Evolutionary conservation across 371 early-diverging fungal genomes (phyloP), one percentile per base, ranked within the genome.

Genomic region (Apophysomyces elegans): DNA sequence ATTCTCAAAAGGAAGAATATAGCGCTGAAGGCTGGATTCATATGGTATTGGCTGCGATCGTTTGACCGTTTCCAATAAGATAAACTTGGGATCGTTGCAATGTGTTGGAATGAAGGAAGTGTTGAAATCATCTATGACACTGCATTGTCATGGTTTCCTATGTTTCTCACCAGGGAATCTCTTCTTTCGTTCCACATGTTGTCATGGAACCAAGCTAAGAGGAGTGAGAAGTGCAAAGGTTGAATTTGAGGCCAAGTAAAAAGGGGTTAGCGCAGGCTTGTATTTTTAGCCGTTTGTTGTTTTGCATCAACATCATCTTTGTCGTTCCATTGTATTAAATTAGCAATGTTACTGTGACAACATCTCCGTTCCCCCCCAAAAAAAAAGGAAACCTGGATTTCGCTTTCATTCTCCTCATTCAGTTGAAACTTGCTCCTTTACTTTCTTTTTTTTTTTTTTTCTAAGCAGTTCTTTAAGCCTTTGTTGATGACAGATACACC

Each of bases 281-380:
- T 45, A 45, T 45, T 45, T 45, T 45, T 45, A 45, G 46, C 46
- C 46, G 46, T 45, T 45, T 45, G 46, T 45, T 45, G 46, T 45
- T 45, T 13, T 45, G 32, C 46, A 18, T 18, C 46, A 45, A 45
- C 46, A 12, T 45, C 46, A 16, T 45, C 46, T 45, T 45, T 45
- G 46, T 45, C 46, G n/a, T 45, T 45, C 46, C 46, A 45, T 45
- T 45, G 46, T 45, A n/a, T 45, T 45, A 45, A 45, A 45, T 45
- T 45, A 45, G 46, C 46, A 45, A 45, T 45, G 46, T 18, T 45
- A 45, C 46, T 45, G 46, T 45, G 16, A 45, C 46, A 45, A 45
- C 16, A 45, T 26, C 32, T 26, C 32, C 32, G 32, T 26, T 2
- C 32, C 32, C 32, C 32, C 46, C 13, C 9, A 45, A 45, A 13